phyloP scores from a whole-genome alignment of 805 yeast species.

The Hanseniaspora hatyaiensis region DNA sequence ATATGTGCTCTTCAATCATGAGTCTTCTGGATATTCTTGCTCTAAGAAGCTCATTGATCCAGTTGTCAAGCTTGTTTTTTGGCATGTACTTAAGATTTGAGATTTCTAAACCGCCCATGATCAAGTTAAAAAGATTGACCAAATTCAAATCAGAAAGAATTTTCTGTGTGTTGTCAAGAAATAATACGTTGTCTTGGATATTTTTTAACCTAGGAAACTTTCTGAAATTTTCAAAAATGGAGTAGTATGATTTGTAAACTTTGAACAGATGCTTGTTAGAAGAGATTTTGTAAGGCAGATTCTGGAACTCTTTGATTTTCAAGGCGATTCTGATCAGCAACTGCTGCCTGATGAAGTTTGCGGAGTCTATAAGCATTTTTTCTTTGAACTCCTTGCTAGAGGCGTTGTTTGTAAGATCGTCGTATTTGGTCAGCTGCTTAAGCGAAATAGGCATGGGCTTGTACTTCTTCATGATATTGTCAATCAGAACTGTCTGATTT shows the following conservation, averaged over 20 bases:
- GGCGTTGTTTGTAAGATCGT: slow-evolving; percentile 33
- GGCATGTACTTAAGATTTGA: slow-evolving; percentile 49
- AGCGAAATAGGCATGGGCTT: slow-evolving; percentile 82
- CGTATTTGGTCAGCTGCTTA: slow-evolving; percentile 83
- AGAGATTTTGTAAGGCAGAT: slow-evolving; percentile 69
- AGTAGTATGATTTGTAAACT: slow-evolving; percentile 80
- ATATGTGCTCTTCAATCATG: slow-evolving; percentile 81
- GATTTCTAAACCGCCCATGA: slow-evolving; percentile 86
- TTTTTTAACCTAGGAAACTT: slow-evolving; percentile 56
- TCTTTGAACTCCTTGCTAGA: slow-evolving; percentile 46
- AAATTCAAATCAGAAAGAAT: slow-evolving; percentile 68
- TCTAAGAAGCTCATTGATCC: slow-evolving; percentile 66
- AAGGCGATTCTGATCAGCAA: slow-evolving; percentile 74
- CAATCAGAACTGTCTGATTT: slow-evolving; percentile 15
- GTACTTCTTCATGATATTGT: slow-evolving; percentile 29
- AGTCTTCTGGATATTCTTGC: slow-evolving; percentile 83
- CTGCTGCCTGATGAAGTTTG: slow-evolving; percentile 79
- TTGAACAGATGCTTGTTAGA: slow-evolving; percentile 76
- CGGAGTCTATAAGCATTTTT: slow-evolving; percentile 60
- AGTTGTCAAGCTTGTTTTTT: slow-evolving; percentile 50
- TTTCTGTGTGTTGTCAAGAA: slow-evolving; percentile 51
- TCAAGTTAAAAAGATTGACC: slow-evolving; percentile 69
- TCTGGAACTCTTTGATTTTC: slow-evolving; percentile 67
- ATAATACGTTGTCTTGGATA: slow-evolving; percentile 61
- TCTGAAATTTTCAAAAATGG: slow-evolving; percentile 76